phyloP scores from a whole-genome alignment of 2,329 filamentous ascomycete genomes.

The Myrmaecium sp. region DNA sequence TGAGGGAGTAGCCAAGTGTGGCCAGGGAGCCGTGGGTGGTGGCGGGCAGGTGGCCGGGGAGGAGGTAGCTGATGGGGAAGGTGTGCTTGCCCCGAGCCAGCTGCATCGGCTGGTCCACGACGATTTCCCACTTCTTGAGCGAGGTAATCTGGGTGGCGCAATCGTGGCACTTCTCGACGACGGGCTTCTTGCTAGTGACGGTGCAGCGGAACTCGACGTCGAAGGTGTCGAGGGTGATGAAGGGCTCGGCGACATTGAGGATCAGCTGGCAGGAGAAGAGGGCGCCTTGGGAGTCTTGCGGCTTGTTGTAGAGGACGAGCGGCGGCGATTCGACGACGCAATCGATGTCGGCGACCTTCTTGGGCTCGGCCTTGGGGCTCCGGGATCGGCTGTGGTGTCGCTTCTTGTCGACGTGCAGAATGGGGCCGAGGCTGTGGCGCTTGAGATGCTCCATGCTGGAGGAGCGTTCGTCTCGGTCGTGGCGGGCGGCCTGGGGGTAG shows the following conservation, averaged over 20 bases:
- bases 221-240: conserved; percentile 53
- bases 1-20: conserved; percentile 61
- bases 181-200: conserved; percentile 65
- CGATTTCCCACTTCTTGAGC: conserved; percentile 62
- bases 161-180: conserved; percentile 58
- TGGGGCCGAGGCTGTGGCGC: conserved; percentile 15
- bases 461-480: too few species aligned
- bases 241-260: conserved; percentile 48
- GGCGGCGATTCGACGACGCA: conserved; percentile 71
- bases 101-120: conserved; percentile 34
- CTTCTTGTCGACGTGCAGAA: conserved; percentile 16
- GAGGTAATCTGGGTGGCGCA: conserved; percentile 58
- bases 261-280: conserved; percentile 71
- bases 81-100: conserved; percentile 45
- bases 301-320: conserved; percentile 62
- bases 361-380: conserved; percentile 16
- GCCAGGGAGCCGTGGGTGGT: conserved; percentile 59
- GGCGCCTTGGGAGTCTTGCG: conserved; percentile 63
- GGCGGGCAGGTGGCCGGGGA: conserved; percentile 73
- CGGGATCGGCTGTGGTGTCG: too few species aligned
- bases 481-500: too few species aligned
- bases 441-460: conserved; percentile 21
- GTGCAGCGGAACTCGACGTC: conserved; percentile 54
- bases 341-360: conserved; percentile 34
- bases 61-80: conserved; percentile 77